Evolutionary conservation across 495 filamentous ascomycete species (phyloP).

Genomic region (Aspergillus biplanus): DNA sequence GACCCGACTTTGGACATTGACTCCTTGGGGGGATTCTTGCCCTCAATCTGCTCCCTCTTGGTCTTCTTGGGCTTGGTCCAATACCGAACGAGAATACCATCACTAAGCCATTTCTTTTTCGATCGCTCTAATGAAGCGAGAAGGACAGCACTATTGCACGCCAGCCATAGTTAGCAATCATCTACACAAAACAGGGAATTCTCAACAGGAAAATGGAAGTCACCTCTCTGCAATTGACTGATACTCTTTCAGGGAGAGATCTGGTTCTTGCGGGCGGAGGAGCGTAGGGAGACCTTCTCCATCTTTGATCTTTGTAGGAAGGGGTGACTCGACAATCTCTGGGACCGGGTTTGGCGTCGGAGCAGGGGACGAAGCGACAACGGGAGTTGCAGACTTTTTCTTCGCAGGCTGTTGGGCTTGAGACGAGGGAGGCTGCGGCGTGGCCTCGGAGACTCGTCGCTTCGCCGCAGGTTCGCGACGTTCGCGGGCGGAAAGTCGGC

Average conservation of each 20-base stretch:
- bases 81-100: slow-evolving; percentile 89
- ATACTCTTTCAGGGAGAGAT: slow-evolving; percentile 69
- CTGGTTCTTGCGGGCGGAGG: slow-evolving; percentile 64
- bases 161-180: slow-evolving; percentile 3
- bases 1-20: slow-evolving; percentile 83
- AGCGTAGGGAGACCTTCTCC: slow-evolving; percentile 76
- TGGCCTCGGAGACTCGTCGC: slow-evolving; percentile 50
- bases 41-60: slow-evolving; percentile 68
- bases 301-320: slow-evolving; percentile 66
- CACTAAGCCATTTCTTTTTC: slow-evolving; percentile 83
- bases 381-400: slow-evolving; percentile 46
- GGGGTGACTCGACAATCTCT: slow-evolving; percentile 53
- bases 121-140: slow-evolving; percentile 81
- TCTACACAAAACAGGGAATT: background rate
- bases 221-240: slow-evolving; percentile 87
- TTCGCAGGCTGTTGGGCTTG: slow-evolving; percentile 31
- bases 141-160: slow-evolving; percentile 74
- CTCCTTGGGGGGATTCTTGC: slow-evolving; percentile 83
- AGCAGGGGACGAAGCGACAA: slow-evolving; percentile 25
- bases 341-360: slow-evolving; percentile 32
- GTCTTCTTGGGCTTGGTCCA: slow-evolving; percentile 89
- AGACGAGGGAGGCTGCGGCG: slow-evolving; percentile 32
- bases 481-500: slow-evolving; percentile 47
- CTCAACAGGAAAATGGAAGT: background rate
- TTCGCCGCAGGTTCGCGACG: slow-evolving; percentile 53